Evolutionary conservation across 768 basidiomycete genomes (phyloP), one percentile per base, ranked within the genome.

Genomic region (Ephemerocybe angulata): DNA sequence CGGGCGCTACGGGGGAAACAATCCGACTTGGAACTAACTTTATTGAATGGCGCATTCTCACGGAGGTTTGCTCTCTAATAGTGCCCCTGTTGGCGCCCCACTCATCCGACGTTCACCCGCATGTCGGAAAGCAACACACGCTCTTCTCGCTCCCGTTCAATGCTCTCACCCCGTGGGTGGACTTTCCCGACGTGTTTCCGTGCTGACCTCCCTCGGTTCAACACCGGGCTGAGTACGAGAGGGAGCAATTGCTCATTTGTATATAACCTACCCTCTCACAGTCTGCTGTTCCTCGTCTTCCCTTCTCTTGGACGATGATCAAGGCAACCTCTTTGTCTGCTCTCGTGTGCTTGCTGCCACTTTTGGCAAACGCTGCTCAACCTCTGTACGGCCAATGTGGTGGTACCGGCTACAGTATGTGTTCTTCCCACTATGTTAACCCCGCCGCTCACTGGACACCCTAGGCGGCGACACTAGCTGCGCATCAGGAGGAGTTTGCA

Each of bases 371-470:
- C 50, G 82, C 79, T 51, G 72, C 75, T 47, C 61, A 69, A 30
- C 68, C 76, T 15, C 44, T 76, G 31, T 84, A 66, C 44, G 78
- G 73, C 7, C 83, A 84, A 61, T 85, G 82, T 60, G 81, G 81
- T 64, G 82, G 81, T 38, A 70, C 70, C 52, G 69, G 66, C 52
- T 80, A 79, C 78, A 67, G 79, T 82, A 66, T 56, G 78, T 71
- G n/a, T 7, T 11, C 22, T n/a, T 53, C 31, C 25, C 12, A 19
- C 27, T 28, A 21, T 48, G 2, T 27, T 31, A 25, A 3, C 17
- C 33, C 10, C 38, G 13, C 24, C 7, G 4, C 17, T 19, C 21
- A 41, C 24, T 29, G 52, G 28, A 10, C 22, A 41, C 4, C 24
- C 24, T 43, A 77, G 76, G 62, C 55, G 75, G 76, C 28, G 66